Evolutionary conservation across 2,329 filamentous ascomycete species (phyloP).

Genomic region (Exserohilum rostratum): DNA sequence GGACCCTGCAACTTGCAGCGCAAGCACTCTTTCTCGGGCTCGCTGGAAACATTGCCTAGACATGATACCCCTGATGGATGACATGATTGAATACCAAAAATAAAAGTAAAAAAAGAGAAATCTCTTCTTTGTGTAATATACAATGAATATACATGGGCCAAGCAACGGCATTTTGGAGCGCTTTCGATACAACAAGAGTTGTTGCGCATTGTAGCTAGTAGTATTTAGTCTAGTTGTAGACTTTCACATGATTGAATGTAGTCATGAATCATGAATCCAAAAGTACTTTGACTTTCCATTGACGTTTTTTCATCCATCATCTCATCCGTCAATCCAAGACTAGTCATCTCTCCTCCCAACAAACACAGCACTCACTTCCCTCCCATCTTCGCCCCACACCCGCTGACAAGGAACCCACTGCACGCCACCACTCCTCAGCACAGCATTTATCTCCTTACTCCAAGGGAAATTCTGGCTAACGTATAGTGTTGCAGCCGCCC

Average conservation of each 20-base stretch:
- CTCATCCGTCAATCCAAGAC: neutral
- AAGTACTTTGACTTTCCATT: no score
- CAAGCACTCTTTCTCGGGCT: conserved; percentile 95
- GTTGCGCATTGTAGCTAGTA: neutral
- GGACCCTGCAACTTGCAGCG: conserved; percentile 89
- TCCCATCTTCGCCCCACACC: conserved; percentile 38
- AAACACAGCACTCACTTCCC: conserved; percentile 31
- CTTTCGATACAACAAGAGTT: neutral
- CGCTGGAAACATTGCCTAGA: conserved; percentile 74
- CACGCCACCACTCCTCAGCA: conserved; percentile 17
- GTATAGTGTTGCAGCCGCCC: conserved; percentile 34
- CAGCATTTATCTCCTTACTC: conserved; percentile 1
- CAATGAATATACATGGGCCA: neutral
- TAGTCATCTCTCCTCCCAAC: conserved; percentile 36
- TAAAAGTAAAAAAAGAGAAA: neutral
- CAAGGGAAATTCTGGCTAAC: conserved; percentile 15
- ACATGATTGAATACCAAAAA: neutral
- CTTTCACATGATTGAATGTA: neutral
- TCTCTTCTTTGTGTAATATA: conserved; percentile 23
- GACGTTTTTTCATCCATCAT: neutral
- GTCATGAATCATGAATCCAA: neutral
- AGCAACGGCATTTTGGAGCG: conserved; percentile 22
- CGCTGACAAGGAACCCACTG: conserved; percentile 41
- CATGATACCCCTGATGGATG: conserved; percentile 13
- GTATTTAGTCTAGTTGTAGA: neutral